phyloP scores from a whole-genome alignment of 75 land plant genomes.

The Adiantum capillusveneris region DNA sequence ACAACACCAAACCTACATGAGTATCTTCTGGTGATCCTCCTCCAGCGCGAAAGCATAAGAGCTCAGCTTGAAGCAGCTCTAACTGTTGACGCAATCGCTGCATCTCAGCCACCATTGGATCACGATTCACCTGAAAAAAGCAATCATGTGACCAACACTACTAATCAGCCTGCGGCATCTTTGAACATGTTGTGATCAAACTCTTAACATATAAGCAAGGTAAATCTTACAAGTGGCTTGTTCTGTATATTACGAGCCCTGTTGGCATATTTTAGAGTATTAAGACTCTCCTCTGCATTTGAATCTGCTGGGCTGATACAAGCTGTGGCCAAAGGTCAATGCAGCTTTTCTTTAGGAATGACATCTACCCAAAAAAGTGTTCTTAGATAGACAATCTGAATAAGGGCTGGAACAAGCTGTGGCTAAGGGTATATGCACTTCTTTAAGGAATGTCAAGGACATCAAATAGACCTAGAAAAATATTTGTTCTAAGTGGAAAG shows the following conservation, averaged over 20 bases:
- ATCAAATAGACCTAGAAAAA: too few species aligned
- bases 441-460: too few species aligned
- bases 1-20: conserved; percentile 56
- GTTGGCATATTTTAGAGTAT: conserved; percentile 96
- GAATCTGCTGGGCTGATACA: conserved; percentile 99
- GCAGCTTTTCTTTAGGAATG: too few species aligned
- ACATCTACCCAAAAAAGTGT: too few species aligned
- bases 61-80: conserved; percentile 85
- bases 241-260: conserved; percentile 98
- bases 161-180: neutral
- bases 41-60: conserved; percentile 55
- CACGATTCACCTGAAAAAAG: conserved; percentile 72
- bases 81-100: conserved; percentile 87
- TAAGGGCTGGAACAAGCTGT: too few species aligned
- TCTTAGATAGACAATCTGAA: too few species aligned
- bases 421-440: too few species aligned
- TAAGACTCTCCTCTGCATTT: conserved; percentile 97
- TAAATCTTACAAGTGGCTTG: conserved; percentile 72
- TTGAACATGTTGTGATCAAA: too few species aligned
- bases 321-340: conserved; percentile 31
- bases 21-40: conserved; percentile 31
- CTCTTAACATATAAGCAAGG: neutral
- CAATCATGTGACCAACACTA: neutral
- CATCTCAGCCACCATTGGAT: conserved; percentile 87
- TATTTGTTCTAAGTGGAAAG: too few species aligned